These are phyloP conservation scores for Cystobasidium tubakii DNA, from an alignment of 768 basidiomycete genomes.

Conservation along the genomic window DNA sequence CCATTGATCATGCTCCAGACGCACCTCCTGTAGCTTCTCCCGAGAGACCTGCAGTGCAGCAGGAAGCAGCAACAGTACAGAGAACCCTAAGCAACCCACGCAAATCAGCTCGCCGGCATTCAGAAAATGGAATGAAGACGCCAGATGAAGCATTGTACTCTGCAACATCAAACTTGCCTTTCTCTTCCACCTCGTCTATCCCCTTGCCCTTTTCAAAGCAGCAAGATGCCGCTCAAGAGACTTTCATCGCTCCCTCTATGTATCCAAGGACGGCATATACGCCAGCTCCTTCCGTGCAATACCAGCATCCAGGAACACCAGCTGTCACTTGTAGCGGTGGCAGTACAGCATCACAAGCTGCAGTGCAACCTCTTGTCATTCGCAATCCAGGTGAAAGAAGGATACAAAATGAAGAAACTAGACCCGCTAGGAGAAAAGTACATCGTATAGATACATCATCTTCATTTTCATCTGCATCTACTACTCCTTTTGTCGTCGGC, in stretches of 20 bases:
- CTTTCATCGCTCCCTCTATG: neutral
- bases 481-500: neutral
- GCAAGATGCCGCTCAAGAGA: neutral
- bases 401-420: slow-evolving; percentile 5
- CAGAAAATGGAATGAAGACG: slow-evolving; percentile 1
- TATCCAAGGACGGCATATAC: neutral
- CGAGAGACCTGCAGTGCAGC: neutral
- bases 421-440: slow-evolving; percentile 28
- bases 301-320: slow-evolving; percentile 13
- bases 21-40: neutral
- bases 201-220: neutral
- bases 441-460: slow-evolving; percentile 2
- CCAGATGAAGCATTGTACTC: neutral
- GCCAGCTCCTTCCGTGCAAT: neutral
- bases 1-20: neutral
- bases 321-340: neutral
- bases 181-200: neutral
- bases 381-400: neutral
- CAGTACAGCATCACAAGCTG: neutral
- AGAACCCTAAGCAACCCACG: neutral
- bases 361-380: neutral
- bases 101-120: slow-evolving; percentile 4
- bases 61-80: neutral
- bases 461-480: neutral
- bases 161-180: neutral